A percentile compares a stretch with the other conserved stretches of the same genome.
Evolutionary conservation across 768 basidiomycete genomes (phyloP).

Genomic region (Lanmaoa pseudosensibilis): DNA sequence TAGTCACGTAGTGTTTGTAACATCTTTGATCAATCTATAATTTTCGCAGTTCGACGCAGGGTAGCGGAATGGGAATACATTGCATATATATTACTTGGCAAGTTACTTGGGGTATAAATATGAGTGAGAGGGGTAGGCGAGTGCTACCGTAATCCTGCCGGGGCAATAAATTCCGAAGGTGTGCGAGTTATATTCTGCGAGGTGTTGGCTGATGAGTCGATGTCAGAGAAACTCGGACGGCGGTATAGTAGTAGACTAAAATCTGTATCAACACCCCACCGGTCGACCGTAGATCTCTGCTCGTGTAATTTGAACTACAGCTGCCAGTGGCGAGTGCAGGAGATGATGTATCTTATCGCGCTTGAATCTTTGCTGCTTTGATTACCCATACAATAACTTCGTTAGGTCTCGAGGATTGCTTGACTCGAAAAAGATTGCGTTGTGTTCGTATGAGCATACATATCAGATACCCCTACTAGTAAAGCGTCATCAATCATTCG

Average conservation of each 20-base stretch:
- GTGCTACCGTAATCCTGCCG: background rate
- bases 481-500: background rate
- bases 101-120: background rate
- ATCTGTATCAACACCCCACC: background rate
- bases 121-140: background rate
- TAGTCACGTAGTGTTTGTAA: background rate
- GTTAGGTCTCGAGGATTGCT: background rate
- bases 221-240: background rate
- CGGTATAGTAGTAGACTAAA: background rate
- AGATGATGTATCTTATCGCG: background rate
- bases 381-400: background rate
- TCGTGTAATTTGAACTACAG: background rate
- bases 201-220: background rate
- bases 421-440: background rate
- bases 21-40: background rate
- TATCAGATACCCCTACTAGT: background rate
- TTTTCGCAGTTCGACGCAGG: background rate
- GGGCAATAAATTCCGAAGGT: too few species aligned
- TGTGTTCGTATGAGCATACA: background rate
- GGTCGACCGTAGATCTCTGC: background rate
- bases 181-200: background rate
- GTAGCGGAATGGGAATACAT: background rate
- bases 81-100: too few species aligned
- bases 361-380: background rate
- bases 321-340: background rate